Percentiles rank a stretch among this genome's conserved stretches.
These are phyloP conservation scores for Telfairia occidentalis DNA, from an alignment of 331 rosid genomes.

Conservation along the genomic window DNA sequence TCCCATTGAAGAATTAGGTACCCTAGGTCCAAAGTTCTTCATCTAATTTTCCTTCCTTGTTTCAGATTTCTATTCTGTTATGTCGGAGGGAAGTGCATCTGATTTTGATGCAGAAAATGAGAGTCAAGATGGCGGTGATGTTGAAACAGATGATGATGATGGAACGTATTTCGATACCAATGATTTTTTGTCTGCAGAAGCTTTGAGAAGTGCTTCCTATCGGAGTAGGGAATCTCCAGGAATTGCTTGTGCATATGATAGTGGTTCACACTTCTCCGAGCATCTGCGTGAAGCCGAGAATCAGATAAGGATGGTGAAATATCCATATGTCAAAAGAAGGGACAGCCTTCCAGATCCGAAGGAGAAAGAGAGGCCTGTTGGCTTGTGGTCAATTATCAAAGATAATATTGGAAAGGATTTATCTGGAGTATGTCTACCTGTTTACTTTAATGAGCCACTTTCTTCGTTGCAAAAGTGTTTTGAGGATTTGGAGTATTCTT, in stretches of 20 bases:
- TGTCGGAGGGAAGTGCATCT: slow-evolving; percentile 89
- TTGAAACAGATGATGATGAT: slow-evolving; percentile 89
- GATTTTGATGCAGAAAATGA: slow-evolving; percentile 86
- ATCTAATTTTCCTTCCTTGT: slow-evolving; percentile 24
- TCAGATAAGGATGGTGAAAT: slow-evolving; percentile 44
- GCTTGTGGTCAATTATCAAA: slow-evolving; percentile 97
- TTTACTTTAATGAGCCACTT: slow-evolving; percentile 96
- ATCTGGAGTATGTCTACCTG: slow-evolving; percentile 99
- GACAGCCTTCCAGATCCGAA: slow-evolving; percentile 89
- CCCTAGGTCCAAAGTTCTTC: background rate
- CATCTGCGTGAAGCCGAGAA: slow-evolving; percentile 48
- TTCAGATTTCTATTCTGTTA: slow-evolving; percentile 86
- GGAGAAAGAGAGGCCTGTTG: slow-evolving; percentile 83
- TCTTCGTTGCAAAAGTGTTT: slow-evolving; percentile 96
- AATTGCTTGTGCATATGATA: slow-evolving; percentile 41
- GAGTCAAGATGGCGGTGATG: slow-evolving; percentile 90
- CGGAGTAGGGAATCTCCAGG: slow-evolving; percentile 68
- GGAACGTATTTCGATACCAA: slow-evolving; percentile 67
- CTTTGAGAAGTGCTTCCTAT: slow-evolving; percentile 82
- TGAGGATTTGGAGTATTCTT: slow-evolving; percentile 94
- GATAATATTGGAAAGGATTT: slow-evolving; percentile 98
- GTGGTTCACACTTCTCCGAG: slow-evolving; percentile 51
- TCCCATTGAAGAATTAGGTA: background rate
- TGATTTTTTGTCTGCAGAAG: slow-evolving; percentile 63
- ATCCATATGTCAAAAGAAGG: slow-evolving; percentile 81